Evolutionary conservation across 1,284 basidiomycete species (phyloP).

Genomic region (Apiotrichum porosum): DNA sequence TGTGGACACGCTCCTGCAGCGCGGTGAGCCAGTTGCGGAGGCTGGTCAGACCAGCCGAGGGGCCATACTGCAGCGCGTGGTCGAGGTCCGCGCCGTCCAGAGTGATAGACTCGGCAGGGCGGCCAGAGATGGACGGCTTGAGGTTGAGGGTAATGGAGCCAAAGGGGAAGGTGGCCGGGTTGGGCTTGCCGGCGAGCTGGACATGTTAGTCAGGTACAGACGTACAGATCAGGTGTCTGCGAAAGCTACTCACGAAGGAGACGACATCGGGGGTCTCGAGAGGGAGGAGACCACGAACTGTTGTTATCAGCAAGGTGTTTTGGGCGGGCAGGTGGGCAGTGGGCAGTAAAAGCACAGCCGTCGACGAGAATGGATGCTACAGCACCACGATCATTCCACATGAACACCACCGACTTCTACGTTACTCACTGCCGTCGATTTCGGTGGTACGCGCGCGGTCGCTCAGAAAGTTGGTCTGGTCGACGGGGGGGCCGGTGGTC

Average conservation of each 20-base stretch:
- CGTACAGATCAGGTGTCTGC: not conserved
- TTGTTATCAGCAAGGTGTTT: not conserved
- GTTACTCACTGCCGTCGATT: constrained; percentile 35
- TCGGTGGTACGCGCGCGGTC: constrained; percentile 23
- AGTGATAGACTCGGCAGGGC: constrained; percentile 47
- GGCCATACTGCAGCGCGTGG: constrained; percentile 69
- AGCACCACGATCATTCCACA: too few species aligned
- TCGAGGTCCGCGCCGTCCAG: constrained; percentile 59
- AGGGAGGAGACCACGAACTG: constrained; percentile 62
- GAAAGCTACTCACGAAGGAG: constrained; percentile 58
- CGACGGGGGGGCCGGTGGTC: not conserved
- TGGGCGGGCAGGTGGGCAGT: too few species aligned
- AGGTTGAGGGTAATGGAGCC: constrained; percentile 60
- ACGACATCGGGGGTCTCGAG: constrained; percentile 78
- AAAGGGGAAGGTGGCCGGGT: constrained; percentile 85
- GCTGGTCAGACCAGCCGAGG: constrained; percentile 64
- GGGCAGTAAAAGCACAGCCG: too few species aligned
- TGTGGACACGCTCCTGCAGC: constrained; percentile 64
- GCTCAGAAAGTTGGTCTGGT: constrained; percentile 19
- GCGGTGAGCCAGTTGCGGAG: constrained; percentile 63
- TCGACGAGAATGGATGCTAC: too few species aligned
- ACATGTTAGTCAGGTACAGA: not conserved
- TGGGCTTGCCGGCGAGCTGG: constrained; percentile 59
- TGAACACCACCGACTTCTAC: too few species aligned
- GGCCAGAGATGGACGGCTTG: constrained; percentile 52